Base-by-base conservation (phyloP, 129 eudicot species). In the Logfia minima region DNA sequence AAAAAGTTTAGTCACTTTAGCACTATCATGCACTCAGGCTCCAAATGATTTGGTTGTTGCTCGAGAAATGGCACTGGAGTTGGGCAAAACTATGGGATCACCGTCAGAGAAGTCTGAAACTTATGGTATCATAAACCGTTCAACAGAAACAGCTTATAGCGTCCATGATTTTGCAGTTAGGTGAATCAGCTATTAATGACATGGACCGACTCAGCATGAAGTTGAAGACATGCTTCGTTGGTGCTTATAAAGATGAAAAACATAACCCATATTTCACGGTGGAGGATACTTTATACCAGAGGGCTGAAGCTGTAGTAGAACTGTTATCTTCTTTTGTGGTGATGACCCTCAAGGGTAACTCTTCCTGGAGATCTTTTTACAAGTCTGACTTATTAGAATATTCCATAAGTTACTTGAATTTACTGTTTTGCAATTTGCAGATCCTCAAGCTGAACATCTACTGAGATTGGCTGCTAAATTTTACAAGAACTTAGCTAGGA, bases 381-480 rank as follows among this genome's bases (percentile, higher is more conserved):
- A 16, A 21, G 39, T 34, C 7, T n/a, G 2, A 63, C 13, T 9
- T 74, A 39, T 37, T 35, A 32, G 28, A 3, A 39, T 11, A 60
- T 28, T 16, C 16, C 9, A 53, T 26, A 37, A 51, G 29, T 23
- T 32, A 71, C 31, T 31, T 55, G 19, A 67, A 66, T 71, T 62
- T 64, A 76, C 22, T 31, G 13, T 78, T 45, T 23, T 85, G 75
- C 89, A 10, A 80, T 45, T 23, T 85, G 77, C 90, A 91, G 95
- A 89, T 85, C 76, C 88, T 70, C 95, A 87, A 84, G 96, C 90
- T 6, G 97, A 91, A 74, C 89, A 87, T 58, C 51, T 91, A 53
- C 83, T 91, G 66, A 84, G 80, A 84, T 45, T 85, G 76, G 92
- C 90, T 76, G 79, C 92, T 70, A 91, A 83, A 79, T 77, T 91